A percentile compares a stretch with the other conserved stretches of the same genome.
phyloP scores from a whole-genome alignment of 257 asterid species.

The Solanum appendiculatum region DNA sequence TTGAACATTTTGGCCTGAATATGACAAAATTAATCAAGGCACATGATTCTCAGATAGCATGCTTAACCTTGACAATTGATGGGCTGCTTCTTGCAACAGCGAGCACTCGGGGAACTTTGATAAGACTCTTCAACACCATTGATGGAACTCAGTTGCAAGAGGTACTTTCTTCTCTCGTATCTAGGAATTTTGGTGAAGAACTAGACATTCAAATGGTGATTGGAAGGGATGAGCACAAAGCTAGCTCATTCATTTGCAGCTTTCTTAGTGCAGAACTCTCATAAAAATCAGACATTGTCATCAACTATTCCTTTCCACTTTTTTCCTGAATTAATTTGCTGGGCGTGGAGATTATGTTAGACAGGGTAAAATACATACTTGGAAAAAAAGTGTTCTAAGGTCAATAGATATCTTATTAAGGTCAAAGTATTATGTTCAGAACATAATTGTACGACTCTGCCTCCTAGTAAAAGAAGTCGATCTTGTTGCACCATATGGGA shows the following conservation, averaged over 20 bases:
- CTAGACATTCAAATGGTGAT: background rate
- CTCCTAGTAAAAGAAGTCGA: background rate
- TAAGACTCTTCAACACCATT: constrained; percentile 93
- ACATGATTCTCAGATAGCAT: constrained; percentile 80
- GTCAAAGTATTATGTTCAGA: background rate
- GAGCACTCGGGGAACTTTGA: constrained; percentile 77
- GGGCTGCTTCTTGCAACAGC: constrained; percentile 97
- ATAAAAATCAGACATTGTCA: background rate
- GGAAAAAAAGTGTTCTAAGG: background rate
- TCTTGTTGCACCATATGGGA: background rate
- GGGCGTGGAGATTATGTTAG: background rate
- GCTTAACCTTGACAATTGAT: constrained; percentile 76
- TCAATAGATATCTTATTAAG: background rate
- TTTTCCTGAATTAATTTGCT: background rate
- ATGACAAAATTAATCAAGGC: constrained; percentile 67
- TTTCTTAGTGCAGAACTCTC: background rate
- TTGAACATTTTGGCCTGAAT: constrained; percentile 85
- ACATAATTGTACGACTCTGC: background rate
- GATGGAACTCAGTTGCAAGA: constrained; percentile 91
- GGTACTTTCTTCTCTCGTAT: constrained; percentile 30
- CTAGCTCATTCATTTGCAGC: background rate
- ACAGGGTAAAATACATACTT: background rate
- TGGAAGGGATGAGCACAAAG: background rate
- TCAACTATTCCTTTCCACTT: background rate
- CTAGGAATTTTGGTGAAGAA: background rate